A percentile compares a stretch with the other conserved stretches of the same genome.
Conservation (phyloP, 2,329 filamentous ascomycete genomes). For the Sporothrix phasma region DNA sequence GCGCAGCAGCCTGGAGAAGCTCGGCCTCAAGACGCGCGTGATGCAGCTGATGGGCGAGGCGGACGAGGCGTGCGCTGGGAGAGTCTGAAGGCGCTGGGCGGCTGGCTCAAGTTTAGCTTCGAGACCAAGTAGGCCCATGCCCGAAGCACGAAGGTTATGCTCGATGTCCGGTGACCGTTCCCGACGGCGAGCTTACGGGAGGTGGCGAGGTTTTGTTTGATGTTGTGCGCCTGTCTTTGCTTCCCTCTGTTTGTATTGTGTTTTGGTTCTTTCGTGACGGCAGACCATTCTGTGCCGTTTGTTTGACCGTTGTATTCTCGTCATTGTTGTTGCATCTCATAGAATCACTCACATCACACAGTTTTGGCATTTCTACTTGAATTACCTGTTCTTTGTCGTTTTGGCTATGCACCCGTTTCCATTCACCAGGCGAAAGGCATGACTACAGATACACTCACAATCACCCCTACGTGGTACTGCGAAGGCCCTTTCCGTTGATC, state of each 20-base stretch:
- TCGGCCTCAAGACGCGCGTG: conserved; percentile 74
- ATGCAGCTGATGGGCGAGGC: conserved; percentile 90
- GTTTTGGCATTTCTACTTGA: background rate
- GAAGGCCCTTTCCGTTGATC: conserved; percentile 1
- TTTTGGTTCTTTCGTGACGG: background rate
- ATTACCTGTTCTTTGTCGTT: too few relatives aligned
- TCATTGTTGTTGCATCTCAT: conserved; percentile 8
- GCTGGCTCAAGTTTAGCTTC: conserved; percentile 56
- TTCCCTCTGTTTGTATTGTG: background rate
- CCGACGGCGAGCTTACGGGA: too few relatives aligned
- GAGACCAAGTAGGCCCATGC: conserved; percentile 28
- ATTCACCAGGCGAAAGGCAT: background rate
- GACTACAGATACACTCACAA: background rate
- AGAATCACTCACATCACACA: conserved; percentile 4
- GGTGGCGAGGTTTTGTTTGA: background rate
- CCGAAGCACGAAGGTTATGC: too few relatives aligned
- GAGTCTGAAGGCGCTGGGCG: conserved; percentile 69
- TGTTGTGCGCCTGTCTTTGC: background rate
- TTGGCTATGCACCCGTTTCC: background rate
- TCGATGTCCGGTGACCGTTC: too few relatives aligned
- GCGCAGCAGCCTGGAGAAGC: conserved; percentile 66
- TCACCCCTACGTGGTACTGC: conserved; percentile 2
- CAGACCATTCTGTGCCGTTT: background rate
- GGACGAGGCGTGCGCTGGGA: conserved; percentile 91
- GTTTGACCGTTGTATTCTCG: background rate